These are phyloP conservation scores for Pseudonitzschia multiseries DNA, from an alignment of 108 stramenopile genomes.

Conservation along the genomic window DNA sequence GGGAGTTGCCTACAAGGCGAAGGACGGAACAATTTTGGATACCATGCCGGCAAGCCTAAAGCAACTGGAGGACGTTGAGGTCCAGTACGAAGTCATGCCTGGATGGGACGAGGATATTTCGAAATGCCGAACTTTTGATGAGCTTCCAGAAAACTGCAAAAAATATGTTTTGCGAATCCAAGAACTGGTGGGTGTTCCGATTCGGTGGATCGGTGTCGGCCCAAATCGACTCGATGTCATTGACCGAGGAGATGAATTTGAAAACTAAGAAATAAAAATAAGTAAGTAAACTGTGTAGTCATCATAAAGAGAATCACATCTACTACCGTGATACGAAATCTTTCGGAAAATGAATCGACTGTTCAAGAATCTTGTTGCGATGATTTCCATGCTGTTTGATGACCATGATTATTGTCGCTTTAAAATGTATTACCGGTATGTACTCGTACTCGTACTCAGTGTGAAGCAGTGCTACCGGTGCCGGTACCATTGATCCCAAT, in stretches of 20 bases:
- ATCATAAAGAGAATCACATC: too few relatives aligned
- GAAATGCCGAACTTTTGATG: slow-evolving; percentile 85
- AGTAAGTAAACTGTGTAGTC: not conserved
- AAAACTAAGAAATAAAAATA: slow-evolving; percentile 9
- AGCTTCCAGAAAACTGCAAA: slow-evolving; percentile 91
- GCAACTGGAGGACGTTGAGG: slow-evolving; percentile 83
- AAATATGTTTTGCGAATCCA: slow-evolving; percentile 92
- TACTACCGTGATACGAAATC: too few relatives aligned
- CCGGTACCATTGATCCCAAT: too few relatives aligned
- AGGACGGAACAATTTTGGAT: slow-evolving; percentile 75
- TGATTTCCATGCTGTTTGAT: too few relatives aligned
- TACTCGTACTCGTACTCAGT: too few relatives aligned
- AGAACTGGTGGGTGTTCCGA: slow-evolving; percentile 89
- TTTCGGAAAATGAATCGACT: too few relatives aligned
- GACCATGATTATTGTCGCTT: too few relatives aligned
- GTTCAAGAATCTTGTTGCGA: too few relatives aligned
- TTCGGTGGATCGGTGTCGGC: slow-evolving; percentile 98
- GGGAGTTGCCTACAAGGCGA: slow-evolving; percentile 85
- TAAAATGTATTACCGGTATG: too few relatives aligned
- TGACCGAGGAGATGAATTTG: slow-evolving; percentile 86
- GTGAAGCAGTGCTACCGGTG: too few relatives aligned
- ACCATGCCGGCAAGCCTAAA: slow-evolving; percentile 92
- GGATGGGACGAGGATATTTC: slow-evolving; percentile 97
- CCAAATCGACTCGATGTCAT: slow-evolving; percentile 92
- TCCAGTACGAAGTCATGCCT: slow-evolving; percentile 92